Conservation (phyloP, 2,329 filamentous ascomycete genomes). For the Trichoderma guizhouense region DNA sequence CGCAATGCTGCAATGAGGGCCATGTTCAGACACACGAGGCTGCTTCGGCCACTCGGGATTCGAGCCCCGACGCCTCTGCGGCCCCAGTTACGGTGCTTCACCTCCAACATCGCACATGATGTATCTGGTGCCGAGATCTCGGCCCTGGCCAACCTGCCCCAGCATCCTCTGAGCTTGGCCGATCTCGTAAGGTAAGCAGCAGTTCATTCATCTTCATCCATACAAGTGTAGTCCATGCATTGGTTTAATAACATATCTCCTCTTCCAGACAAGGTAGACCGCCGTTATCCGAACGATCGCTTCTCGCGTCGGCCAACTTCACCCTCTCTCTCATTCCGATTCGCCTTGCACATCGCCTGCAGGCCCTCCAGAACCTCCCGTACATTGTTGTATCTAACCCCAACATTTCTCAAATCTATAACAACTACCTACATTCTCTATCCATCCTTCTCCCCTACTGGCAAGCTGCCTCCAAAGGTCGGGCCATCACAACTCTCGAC, state of each 20-base stretch:
- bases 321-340: conserved; percentile 89
- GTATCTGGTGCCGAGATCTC: conserved; percentile 74
- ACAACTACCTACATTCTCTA: conserved; percentile 91
- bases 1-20: conserved; percentile 26
- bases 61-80: not conserved
- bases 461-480: conserved; percentile 45
- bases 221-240: not conserved
- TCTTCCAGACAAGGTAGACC: conserved; percentile 66
- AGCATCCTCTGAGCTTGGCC: conserved; percentile 78
- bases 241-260: not conserved
- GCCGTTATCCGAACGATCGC: conserved; percentile 72
- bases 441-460: conserved; percentile 83
- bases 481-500: conserved; percentile 58
- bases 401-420: conserved; percentile 89
- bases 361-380: conserved; percentile 86
- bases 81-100: conserved; percentile 19
- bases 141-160: conserved; percentile 69
- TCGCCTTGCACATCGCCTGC: conserved; percentile 88
- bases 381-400: conserved; percentile 99
- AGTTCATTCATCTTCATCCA: not conserved
- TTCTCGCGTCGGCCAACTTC: conserved; percentile 92
- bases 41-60: conserved; percentile 12
- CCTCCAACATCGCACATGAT: conserved; percentile 23
- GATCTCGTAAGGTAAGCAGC: conserved; percentile 75
- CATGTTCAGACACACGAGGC: conserved; percentile 18